A percentile compares a stretch with the other conserved stretches of the same genome.
phyloP scores from a whole-genome alignment of 2,329 filamentous ascomycete genomes.

The Calonectria crousiana region DNA sequence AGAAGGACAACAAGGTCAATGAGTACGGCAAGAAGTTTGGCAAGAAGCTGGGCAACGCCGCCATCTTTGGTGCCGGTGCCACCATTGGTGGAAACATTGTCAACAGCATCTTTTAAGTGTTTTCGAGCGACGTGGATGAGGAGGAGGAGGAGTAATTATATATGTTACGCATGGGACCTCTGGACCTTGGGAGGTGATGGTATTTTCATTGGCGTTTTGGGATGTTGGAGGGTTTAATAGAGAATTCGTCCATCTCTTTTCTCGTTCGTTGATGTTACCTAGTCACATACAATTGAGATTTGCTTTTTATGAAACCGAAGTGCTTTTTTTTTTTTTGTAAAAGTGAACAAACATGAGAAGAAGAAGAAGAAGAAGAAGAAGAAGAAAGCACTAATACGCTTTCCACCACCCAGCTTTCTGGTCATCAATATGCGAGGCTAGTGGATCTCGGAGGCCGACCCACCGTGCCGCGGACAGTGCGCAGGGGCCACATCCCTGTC shows the following conservation, averaged over 20 bases:
- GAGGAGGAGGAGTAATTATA: not conserved
- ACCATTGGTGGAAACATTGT: slow-evolving; percentile 92
- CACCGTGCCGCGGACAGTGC: slow-evolving; percentile 33
- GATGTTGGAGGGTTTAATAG: slow-evolving; percentile 15
- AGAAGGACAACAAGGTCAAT: slow-evolving; percentile 70
- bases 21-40: slow-evolving; percentile 94
- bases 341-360: too few species aligned
- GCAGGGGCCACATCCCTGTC: not conserved
- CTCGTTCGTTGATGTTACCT: slow-evolving; percentile 4
- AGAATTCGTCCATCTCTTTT: slow-evolving; percentile 11
- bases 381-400: not conserved
- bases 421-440: not conserved
- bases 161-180: not conserved
- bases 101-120: slow-evolving; percentile 83
- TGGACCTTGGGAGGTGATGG: not conserved
- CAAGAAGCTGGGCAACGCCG: slow-evolving; percentile 85
- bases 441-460: not conserved
- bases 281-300: not conserved
- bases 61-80: slow-evolving; percentile 93
- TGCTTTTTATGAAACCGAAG: not conserved
- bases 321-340: not conserved
- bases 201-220: slow-evolving; percentile 32
- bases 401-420: not conserved
- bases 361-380: too few species aligned
- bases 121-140: not conserved